phyloP scores from a whole-genome alignment of 345 rosid species.

The Eucalyptus marginata region DNA sequence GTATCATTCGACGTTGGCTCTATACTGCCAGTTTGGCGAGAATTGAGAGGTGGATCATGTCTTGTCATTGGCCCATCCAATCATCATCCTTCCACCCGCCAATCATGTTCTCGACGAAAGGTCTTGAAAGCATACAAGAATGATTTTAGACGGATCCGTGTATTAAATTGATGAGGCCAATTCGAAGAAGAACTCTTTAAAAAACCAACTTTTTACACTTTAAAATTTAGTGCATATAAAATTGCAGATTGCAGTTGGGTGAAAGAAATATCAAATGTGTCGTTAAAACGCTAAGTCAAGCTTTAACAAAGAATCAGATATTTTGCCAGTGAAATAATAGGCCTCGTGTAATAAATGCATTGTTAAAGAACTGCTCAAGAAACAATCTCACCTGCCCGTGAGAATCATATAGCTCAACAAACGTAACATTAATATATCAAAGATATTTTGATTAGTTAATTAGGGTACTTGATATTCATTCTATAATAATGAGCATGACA shows the following conservation, averaged over 20 bases:
- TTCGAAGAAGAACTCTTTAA: neutral
- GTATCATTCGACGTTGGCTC: neutral
- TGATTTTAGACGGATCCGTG: neutral
- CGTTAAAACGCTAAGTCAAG: rapidly evolving
- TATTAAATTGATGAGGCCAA: neutral
- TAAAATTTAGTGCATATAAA: neutral
- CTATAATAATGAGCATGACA: neutral
- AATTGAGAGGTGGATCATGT: neutral
- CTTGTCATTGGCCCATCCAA: neutral
- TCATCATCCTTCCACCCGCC: neutral
- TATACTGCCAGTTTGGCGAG: neutral
- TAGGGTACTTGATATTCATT: neutral
- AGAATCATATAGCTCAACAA: neutral
- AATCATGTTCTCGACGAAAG: neutral
- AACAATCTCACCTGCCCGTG: neutral
- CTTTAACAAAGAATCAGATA: neutral
- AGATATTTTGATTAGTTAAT: neutral
- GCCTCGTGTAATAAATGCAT: neutral
- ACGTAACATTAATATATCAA: neutral
- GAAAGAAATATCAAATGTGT: neutral
- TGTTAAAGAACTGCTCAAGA: neutral
- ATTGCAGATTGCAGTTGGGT: neutral
- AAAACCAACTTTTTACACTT: neutral
- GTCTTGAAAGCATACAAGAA: neutral
- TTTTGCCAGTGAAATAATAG: neutral